Percentiles rank a stretch among this genome's conserved stretches.
phyloP scores from a whole-genome alignment of 2,329 filamentous ascomycete species.

The Aspergillus spinulosporus region DNA sequence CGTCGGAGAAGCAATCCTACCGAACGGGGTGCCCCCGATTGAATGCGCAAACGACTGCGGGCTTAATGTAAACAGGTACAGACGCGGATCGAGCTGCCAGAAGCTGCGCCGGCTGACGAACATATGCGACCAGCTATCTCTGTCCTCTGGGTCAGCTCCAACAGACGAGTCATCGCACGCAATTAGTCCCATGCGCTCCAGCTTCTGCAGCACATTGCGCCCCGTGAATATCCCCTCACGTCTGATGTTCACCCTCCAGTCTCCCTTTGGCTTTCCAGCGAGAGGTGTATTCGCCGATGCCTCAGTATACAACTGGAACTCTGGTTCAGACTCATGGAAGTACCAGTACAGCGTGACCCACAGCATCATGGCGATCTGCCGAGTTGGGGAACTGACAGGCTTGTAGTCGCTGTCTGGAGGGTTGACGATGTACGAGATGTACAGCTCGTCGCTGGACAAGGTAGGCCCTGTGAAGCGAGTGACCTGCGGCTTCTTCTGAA shows the following conservation, averaged over 20 bases:
- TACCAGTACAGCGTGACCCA: constrained; percentile 97
- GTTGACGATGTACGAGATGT: constrained; percentile 88
- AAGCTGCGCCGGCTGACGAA: constrained; percentile 79
- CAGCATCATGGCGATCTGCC: constrained; percentile 94
- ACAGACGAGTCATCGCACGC: constrained; percentile 73
- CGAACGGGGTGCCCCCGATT: constrained; percentile 51
- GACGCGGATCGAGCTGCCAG: constrained; percentile 85
- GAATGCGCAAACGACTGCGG: constrained; percentile 56
- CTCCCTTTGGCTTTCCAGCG: constrained; percentile 71
- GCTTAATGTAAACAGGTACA: constrained; percentile 84
- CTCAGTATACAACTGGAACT: constrained; percentile 61
- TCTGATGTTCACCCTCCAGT: constrained; percentile 84
- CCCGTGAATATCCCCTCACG: constrained; percentile 85
- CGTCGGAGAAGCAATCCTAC: constrained; percentile 53
- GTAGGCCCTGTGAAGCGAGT: constrained; percentile 70
- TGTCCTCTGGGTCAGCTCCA: constrained; percentile 59
- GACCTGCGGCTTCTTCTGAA: constrained; percentile 17
- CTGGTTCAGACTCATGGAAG: constrained; percentile 81
- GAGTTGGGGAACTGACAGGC: constrained; percentile 74
- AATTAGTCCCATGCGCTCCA: constrained; percentile 90
- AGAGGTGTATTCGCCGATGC: constrained; percentile 66
- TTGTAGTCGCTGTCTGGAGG: constrained; percentile 79
- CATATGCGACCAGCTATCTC: constrained; percentile 73
- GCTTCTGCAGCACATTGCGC: constrained; percentile 79
- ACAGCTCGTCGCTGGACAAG: constrained; percentile 75